Base-by-base conservation (phyloP, 768 basidiomycete species). In the Suillus cothurnatus region DNA sequence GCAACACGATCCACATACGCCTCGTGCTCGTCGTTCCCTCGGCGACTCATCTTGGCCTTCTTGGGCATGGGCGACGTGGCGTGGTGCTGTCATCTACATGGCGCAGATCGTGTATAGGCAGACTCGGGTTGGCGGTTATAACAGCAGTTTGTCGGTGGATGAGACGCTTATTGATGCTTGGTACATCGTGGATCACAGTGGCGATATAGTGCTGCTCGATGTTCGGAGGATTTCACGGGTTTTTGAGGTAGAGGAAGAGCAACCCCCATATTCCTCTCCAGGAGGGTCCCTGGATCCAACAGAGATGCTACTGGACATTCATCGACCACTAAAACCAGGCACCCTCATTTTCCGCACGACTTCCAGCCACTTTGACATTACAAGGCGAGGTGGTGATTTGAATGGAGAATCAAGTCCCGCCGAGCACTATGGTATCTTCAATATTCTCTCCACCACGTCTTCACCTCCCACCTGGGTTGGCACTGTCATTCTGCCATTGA, bases 41-140 rank as follows among this genome's bases (percentile, higher is more conserved):
- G 23, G 26, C 15, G 11, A 28, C 47, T 19, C 67, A 2, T 36
- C 23, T 39, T 74, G 66, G 60, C 72, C 72, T 14, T 72, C 72
- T 11, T 73, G 72, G 72, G 70, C 72, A 21, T 73, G 72, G 72
- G 64, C 72, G 3, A 72, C 70, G 4, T 73, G 72, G 72, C 69
- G 60, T 32, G 71, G 72, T 28, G 71, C 69, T 6, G 57, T 66
- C 15, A 26, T 28, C 28, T 57, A 65, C 53, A 60, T 17, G 21
- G 3, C 5, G 31, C 11, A 2, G 53, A 11, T 11, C 4, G 53
- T n/a, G 31, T 55, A 55, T 32, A 12, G 11, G 49, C 53, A 23
- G 53, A 63, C 4, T 34, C 63, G 36, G 17, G 56, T 28, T 28
- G 11, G 1, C 21, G 39, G 8, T 49, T 60, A 28, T 1, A 55